These are phyloP conservation scores for Musa troglodytarum DNA, from an alignment of 176 grass and related monocot genomes.

Conservation along the genomic window DNA sequence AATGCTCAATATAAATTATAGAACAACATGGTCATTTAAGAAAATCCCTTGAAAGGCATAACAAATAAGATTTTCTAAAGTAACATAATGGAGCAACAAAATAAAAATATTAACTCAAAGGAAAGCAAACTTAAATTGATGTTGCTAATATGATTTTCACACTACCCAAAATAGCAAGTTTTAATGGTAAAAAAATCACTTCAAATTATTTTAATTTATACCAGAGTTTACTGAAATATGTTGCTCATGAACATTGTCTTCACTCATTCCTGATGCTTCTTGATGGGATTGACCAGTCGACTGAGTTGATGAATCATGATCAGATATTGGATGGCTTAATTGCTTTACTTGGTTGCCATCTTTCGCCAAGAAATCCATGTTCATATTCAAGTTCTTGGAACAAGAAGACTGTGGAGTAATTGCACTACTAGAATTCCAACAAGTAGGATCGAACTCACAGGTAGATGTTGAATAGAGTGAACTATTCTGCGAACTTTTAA, in stretches of 20 bases:
- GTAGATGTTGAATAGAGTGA: slow-evolving; percentile 29
- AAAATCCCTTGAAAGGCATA: too few relatives aligned
- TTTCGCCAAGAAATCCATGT: slow-evolving; percentile 33
- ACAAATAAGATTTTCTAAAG: neutral
- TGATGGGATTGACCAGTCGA: slow-evolving; percentile 44
- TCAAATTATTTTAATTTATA: slow-evolving; percentile 24
- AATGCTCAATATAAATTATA: neutral
- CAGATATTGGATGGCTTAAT: slow-evolving; percentile 30
- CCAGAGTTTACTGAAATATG: slow-evolving; percentile 50
- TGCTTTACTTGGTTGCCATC: slow-evolving; percentile 35
- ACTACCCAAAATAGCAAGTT: neutral
- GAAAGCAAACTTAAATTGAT: neutral
- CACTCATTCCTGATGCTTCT: slow-evolving; percentile 60
- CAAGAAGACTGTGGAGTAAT: slow-evolving; percentile 24
- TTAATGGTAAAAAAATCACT: slow-evolving; percentile 2
- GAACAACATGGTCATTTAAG: neutral
- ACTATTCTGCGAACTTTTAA: slow-evolving; percentile 35
- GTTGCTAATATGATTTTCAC: neutral
- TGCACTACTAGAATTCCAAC: slow-evolving; percentile 29
- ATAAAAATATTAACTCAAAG: neutral
- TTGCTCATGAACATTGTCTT: slow-evolving; percentile 48
- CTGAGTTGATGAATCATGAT: slow-evolving; percentile 39
- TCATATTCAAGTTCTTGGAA: slow-evolving; percentile 18
- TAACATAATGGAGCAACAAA: neutral
- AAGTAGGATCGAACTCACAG: slow-evolving; percentile 33